Percentiles rank a stretch among this genome's conserved stretches.
Evolutionary conservation across 2,329 filamentous ascomycete genomes (phyloP).

Genomic region (Nemania abortiva): DNA sequence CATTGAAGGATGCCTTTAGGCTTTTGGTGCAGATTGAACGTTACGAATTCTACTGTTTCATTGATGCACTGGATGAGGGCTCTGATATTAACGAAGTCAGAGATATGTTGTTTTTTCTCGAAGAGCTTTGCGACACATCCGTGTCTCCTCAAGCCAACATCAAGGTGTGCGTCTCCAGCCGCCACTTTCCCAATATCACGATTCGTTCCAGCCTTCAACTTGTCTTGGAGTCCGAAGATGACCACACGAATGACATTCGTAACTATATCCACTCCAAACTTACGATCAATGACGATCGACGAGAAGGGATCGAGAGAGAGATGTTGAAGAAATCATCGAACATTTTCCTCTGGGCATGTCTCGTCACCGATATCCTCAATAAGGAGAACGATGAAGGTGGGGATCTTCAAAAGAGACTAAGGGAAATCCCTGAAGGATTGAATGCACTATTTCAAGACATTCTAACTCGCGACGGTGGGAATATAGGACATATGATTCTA

Average conservation of each 20-base stretch:
- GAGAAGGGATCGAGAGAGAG: conserved; percentile 40
- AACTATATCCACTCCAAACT: conserved; percentile 50
- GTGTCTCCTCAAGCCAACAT: background rate
- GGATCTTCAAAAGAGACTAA: conserved; percentile 46
- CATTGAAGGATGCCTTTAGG: conserved; percentile 32
- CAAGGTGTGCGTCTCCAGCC: conserved; percentile 42
- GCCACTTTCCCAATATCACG: conserved; percentile 61
- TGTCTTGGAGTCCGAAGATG: conserved; percentile 44
- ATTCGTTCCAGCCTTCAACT: conserved; percentile 47
- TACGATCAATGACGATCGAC: conserved; percentile 36
- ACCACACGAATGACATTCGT: conserved; percentile 46
- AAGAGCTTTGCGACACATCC: conserved; percentile 20
- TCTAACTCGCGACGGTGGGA: conserved; percentile 58
- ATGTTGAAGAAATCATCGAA: conserved; percentile 55
- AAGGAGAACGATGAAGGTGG: conserved; percentile 49
- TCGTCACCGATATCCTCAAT: conserved; percentile 57
- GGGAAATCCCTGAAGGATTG: conserved; percentile 55
- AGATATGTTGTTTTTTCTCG: conserved; percentile 40
- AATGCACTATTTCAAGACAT: conserved; percentile 64
- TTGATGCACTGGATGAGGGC: conserved; percentile 46
- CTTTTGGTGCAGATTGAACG: conserved; percentile 7
- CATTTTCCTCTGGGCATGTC: conserved; percentile 60
- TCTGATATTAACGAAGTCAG: conserved; percentile 37
- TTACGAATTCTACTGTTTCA: conserved; percentile 32
- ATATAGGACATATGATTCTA: conserved; percentile 57